These are phyloP conservation scores for Baeospora myosura DNA, from an alignment of 1,284 basidiomycete species.

Conservation along the genomic window DNA sequence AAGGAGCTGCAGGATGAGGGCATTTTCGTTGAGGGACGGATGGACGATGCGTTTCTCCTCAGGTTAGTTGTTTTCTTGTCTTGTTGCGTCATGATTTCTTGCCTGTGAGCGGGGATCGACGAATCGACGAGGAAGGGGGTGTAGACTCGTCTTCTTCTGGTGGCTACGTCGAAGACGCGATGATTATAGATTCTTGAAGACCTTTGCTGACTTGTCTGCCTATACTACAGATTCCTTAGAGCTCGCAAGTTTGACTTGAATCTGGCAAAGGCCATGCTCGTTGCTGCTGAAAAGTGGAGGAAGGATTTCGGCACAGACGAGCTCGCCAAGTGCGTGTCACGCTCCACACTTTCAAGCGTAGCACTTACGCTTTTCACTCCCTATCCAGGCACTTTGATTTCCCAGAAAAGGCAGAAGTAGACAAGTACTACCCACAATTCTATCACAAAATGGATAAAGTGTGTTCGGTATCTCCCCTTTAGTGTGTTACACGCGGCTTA, in stretches of 20 bases:
- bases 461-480: no score
- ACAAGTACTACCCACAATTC: constrained; percentile 93
- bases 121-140: no score
- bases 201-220: no score
- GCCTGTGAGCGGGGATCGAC: no score
- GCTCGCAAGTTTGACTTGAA: constrained; percentile 88
- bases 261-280: constrained; percentile 82
- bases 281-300: constrained; percentile 85
- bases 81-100: no score
- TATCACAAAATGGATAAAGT: constrained; percentile 97
- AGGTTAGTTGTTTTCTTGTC: constrained; percentile 36
- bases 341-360: constrained; percentile 4
- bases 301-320: constrained; percentile 86
- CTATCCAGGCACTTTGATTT: constrained; percentile 76
- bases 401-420: constrained; percentile 76
- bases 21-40: constrained; percentile 56
- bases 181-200: no score
- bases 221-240: constrained; percentile 65
- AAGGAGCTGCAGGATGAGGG: constrained; percentile 60
- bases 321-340: constrained; percentile 60
- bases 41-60: constrained; percentile 77
- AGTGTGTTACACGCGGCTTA: not conserved
- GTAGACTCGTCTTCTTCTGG: constrained; percentile 4
- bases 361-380: not conserved
- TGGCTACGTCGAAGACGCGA: constrained; percentile 3